Evolutionary conservation across 257 asterid genomes (phyloP).

Genomic region (Sherardia arvensis): DNA sequence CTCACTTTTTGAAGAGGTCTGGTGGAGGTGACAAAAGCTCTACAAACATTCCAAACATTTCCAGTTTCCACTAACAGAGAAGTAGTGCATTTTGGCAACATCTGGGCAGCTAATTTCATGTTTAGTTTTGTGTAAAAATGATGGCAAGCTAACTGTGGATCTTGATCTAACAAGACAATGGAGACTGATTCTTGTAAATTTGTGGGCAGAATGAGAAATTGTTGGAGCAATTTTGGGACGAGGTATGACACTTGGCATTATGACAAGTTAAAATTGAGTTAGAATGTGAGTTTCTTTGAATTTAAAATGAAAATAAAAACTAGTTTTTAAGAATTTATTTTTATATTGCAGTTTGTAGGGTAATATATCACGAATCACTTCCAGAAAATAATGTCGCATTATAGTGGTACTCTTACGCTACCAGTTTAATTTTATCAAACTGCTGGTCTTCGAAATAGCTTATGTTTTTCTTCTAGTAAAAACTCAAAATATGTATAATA

Average conservation of each 20-base stretch:
- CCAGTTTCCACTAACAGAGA: slow-evolving; percentile 8
- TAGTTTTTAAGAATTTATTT: too few species aligned
- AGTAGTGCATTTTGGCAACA: slow-evolving; percentile 20
- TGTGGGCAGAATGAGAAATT: not conserved
- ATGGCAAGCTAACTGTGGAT: not conserved
- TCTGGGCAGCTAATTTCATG: slow-evolving; percentile 15
- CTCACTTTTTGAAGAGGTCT: slow-evolving; percentile 44
- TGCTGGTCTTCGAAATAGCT: too few species aligned
- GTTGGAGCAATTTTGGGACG: not conserved
- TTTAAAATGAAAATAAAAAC: too few species aligned
- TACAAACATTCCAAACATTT: slow-evolving; percentile 21
- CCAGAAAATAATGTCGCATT: too few species aligned
- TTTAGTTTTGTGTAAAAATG: not conserved
- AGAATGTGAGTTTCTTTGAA: too few species aligned
- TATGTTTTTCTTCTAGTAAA: too few species aligned
- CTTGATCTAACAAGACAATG: not conserved
- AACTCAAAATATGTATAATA: too few species aligned
- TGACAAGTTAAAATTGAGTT: not conserved
- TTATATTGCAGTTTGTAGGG: too few species aligned
- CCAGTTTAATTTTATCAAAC: too few species aligned
- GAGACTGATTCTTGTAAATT: slow-evolving; percentile 1
- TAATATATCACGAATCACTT: too few species aligned
- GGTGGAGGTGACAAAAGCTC: slow-evolving; percentile 45
- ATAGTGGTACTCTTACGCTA: too few species aligned
- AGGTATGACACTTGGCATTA: not conserved